Evolutionary conservation across 768 basidiomycete genomes (phyloP), one percentile per base, ranked within the genome.

Genomic region (Suillus subluteus): DNA sequence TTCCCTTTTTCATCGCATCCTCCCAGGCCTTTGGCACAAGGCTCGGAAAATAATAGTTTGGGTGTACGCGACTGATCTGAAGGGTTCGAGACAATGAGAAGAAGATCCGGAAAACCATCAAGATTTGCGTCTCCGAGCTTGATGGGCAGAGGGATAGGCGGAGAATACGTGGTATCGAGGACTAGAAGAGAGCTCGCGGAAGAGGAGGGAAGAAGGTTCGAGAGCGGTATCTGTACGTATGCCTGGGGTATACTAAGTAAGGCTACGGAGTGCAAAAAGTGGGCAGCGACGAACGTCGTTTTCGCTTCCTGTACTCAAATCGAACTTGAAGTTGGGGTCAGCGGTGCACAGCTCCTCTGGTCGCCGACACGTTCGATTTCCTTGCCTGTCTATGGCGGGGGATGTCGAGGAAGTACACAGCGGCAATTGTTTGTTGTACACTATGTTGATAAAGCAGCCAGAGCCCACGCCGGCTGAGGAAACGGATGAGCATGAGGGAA

Each of bases 61-160:
- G 91, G 91, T 6, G 83, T 86, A 23, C 82, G 84, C 62, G 81
- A 80, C 37, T 70, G 78, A 76, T 35, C 73, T 69, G 64, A 66
- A 70, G 50, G 83, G 72, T 6, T 84, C 69, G 77, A 87, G 1
- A 84, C 73, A 30, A 89, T 87, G 11, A 88, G 72, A 8, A 98
- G 79, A 9, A 98, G 72, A 71, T 99, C 98, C 0, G 97, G 96
- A 78, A 92, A 99, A 3, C 98, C 98, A 74, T 99, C 96, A 23
- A 97, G 82, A 76, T 98, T 92, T 62, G 86, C 90, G 78, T 99
- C 98, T 40, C 96, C 98, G 0, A 96, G 79, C 67, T 89, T 90
- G 58, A 98, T 77, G 0, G 94, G 84, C 18, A 96, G 77, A 0
- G 96, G 95, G 6, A 96, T 74, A 0, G 88, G 71, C 0, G 94